Base-by-base conservation (phyloP, 257 asterid genomes). In the Sherardia arvensis region DNA sequence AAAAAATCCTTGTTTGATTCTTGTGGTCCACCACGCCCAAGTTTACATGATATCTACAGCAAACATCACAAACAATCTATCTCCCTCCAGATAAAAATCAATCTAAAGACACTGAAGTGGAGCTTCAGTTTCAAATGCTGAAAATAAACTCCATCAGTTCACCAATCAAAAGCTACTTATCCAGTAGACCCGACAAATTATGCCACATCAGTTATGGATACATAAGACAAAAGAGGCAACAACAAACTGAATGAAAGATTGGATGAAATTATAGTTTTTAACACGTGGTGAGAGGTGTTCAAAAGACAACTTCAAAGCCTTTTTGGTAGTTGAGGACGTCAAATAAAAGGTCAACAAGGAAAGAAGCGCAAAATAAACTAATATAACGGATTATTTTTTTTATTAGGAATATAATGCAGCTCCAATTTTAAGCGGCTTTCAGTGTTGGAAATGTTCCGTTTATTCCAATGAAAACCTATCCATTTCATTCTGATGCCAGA, bases 81-180 rank as follows among this genome's bases (percentile, higher is more conserved):
- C 28, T 21, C 17, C 65, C 65, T 61, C 11, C 48, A 33, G 28
- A 40, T 34, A 60, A 61, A n/a, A 8, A 61, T 5, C 33, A 22
- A 15, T n/a, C 33, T 36, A 23, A 8, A 6, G 10, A 38, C 48
- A 36, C 34, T 25, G 21, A 7, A 22, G 66, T 12, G 23, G 53
- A n/a, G 66, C 55, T 62, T 56, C 1, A 43, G 66, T 61, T 22
- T 38, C 30, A 22, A 40, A 38, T 61, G 57, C 29, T 18, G 27
- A 12, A 28, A 54, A 17, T 21, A 40, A 20, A 43, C 14, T 28
- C 32, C 25, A 21, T 33, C 4, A 45, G 51, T 45, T 27, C 64
- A 57, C 47, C 29, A 34, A 22, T 43, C 28, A 54, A 33, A 36
- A 30, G 43, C 56, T 55, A 38, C 29, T 26, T 23, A 5, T 66